Base-by-base conservation (phyloP, 345 rosid species). In the Mallotus nudiflorus region DNA sequence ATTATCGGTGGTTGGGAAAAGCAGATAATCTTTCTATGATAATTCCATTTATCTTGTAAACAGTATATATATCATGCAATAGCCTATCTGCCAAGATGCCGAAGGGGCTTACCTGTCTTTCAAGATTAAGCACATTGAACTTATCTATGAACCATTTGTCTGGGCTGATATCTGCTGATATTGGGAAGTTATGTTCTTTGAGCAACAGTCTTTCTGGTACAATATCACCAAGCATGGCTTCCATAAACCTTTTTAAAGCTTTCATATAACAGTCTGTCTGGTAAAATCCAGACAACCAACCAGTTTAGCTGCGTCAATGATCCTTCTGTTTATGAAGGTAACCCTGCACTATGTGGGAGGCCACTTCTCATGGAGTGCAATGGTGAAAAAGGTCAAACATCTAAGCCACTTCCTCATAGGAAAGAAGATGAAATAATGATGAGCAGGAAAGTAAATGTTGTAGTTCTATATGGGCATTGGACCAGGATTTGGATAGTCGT, bases 321-420 rank as follows among this genome's bases (percentile, higher is more conserved):
- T 66, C 71, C 72, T 12, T 73, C 78, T 20, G 73, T 73, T 54
- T 73, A 63, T 18, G 74, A 67, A 29, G 77, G 74, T 4, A 73
- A 77, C 31, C 44, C 51, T 12, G 74, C 40, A 50, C 74, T 73
- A 28, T 59, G 75, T 13, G 78, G 72, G 31, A 18, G 28, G 37
- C 37, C 37, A 33, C 37, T 33, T 2, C 6, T 6, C 37, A 33
- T 6, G 4, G 6, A 33, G 6, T 33, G 37, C 37, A 33, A 2
- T 33, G 37, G 37, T 6, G 37, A 33, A n/a, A n/a, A n/a, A n/a
- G n/a, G n/a, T 33, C 4, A 33, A 33, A 33, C 37, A 33, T 33
- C 37, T 33, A 3, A 33, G 37, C 37, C 37, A 33, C 37, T 33
- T 33, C 37, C 37, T 33, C 4, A 33, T 2, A 6, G 37, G 37